Base-by-base conservation (phyloP, 306 rosid species). In the Vigna reflexopilosa region DNA sequence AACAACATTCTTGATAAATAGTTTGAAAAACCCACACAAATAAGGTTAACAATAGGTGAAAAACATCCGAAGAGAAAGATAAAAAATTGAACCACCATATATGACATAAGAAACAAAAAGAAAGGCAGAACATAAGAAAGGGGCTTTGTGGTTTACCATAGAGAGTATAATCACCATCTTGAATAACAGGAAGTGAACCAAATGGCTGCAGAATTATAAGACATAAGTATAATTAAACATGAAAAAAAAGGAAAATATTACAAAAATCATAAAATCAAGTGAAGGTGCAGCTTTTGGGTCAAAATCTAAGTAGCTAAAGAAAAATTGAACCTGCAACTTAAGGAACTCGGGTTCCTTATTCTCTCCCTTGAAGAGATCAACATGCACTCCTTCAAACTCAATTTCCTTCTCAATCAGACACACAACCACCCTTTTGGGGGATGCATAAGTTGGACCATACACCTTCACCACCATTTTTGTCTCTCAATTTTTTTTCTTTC, bases 151-250 rank as follows among this genome's bases (percentile, higher is more conserved):
- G 62, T 61, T 48, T 50, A 87, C 91, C 91, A 54, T 70, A 88
- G 42, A 88, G 81, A 58, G 87, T 80, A 75, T 74, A 88, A 62
- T 88, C 91, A 54, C 81, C 89, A 61, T 88, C 89, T 83, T 83
- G 89, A 65, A 88, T 40, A 14, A 83, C 80, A 52, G 91, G 91
- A 85, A 88, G 14, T 15, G 8, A 55, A 80, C 91, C 91, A 75
- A 87, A 87, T 17, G 91, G 89, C 89, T 85, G 76, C 66, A 82
- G 22, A 40, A 7, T 64, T 7, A 67, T 67, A 2, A 67, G 2
- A n/a, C 19, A 51, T 4, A 44, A 14, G 19, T 4, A 36, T 7
- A 64, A 52, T 38, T 11, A 40, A 14, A 15, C 50, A 75, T 34
- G 4, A n/a, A 20, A 62, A 75, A 7, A 34, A 32, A 32, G 13